These are phyloP conservation scores for Hibiscus tridactylites DNA, from an alignment of 345 rosid species.

Conservation along the genomic window DNA sequence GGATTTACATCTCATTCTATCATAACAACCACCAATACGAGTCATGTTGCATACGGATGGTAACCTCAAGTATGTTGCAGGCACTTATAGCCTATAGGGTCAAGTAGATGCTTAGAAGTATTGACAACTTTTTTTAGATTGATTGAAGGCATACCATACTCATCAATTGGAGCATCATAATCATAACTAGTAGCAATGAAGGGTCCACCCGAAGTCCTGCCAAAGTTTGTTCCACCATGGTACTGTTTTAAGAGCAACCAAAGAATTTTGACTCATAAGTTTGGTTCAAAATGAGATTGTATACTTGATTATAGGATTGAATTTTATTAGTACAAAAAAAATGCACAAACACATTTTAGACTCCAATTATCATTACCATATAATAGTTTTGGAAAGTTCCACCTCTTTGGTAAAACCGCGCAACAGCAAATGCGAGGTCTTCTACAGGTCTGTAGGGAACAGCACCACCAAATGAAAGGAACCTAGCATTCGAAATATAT, in stretches of 20 bases:
- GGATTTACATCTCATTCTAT: not conserved
- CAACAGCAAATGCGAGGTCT: slow-evolving; percentile 91
- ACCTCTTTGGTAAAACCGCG: slow-evolving; percentile 81
- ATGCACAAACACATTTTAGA: not conserved
- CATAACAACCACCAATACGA: not conserved
- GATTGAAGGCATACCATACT: slow-evolving; percentile 53
- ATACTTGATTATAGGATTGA: not conserved
- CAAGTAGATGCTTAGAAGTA: not conserved
- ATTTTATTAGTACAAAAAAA: not conserved
- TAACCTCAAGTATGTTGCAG: not conserved
- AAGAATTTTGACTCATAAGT: slow-evolving; percentile 8
- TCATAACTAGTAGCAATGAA: slow-evolving; percentile 90
- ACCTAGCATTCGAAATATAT: slow-evolving; percentile 38
- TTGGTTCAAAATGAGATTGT: slow-evolving; percentile 1
- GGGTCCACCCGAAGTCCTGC: slow-evolving; percentile 74
- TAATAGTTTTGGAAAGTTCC: slow-evolving; percentile 98
- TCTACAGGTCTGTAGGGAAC: slow-evolving; percentile 82
- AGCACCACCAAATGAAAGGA: slow-evolving; percentile 68
- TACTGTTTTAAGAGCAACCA: slow-evolving; percentile 40
- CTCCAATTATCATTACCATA: slow-evolving; percentile 45
- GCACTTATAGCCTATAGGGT: not conserved
- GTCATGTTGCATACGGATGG: not conserved
- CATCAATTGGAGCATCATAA: slow-evolving; percentile 96
- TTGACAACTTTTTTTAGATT: not conserved
- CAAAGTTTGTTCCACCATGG: slow-evolving; percentile 97